Percentiles rank a stretch among this genome's conserved stretches.
Evolutionary conservation across 345 rosid genomes (phyloP).

Genomic region (Brassica juncea): DNA sequence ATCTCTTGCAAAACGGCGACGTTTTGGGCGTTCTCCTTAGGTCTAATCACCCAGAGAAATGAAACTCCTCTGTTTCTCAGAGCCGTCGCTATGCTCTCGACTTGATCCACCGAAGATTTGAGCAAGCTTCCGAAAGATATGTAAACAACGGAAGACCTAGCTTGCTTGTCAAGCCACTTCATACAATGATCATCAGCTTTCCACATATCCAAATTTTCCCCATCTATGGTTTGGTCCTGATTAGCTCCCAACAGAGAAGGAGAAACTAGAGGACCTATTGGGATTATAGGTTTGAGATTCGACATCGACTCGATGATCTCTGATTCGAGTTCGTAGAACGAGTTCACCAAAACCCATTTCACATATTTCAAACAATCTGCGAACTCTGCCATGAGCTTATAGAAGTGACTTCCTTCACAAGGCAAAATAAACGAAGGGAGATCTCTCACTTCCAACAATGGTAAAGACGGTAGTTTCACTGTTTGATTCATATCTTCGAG

Average conservation of each 20-base stretch:
- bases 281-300: constrained; percentile 29
- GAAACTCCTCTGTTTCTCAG: constrained; percentile 38
- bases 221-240: constrained; percentile 8
- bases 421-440: constrained; percentile 56
- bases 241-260: constrained; percentile 42
- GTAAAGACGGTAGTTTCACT: constrained; percentile 45
- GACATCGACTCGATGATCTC: constrained; percentile 42
- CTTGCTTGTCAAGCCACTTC: constrained; percentile 56
- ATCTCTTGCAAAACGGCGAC: constrained; percentile 35
- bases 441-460: constrained; percentile 43
- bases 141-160: constrained; percentile 52
- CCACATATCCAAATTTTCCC: constrained; percentile 42
- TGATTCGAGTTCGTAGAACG: constrained; percentile 52
- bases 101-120: constrained; percentile 31
- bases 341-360: constrained; percentile 55
- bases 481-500: constrained; percentile 28
- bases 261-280: constrained; percentile 64
- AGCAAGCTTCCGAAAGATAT: constrained; percentile 60
- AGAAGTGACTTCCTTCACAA: constrained; percentile 7
- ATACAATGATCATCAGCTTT: constrained; percentile 44
- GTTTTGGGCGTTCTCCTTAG: constrained; percentile 1
- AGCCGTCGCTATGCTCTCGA: constrained; percentile 46
- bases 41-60: constrained; percentile 61
- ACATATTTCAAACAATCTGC: constrained; percentile 38
- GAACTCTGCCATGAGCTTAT: constrained; percentile 17